Conservation (phyloP, 495 filamentous ascomycete genomes). For the Sabuloglossum arenarium region DNA sequence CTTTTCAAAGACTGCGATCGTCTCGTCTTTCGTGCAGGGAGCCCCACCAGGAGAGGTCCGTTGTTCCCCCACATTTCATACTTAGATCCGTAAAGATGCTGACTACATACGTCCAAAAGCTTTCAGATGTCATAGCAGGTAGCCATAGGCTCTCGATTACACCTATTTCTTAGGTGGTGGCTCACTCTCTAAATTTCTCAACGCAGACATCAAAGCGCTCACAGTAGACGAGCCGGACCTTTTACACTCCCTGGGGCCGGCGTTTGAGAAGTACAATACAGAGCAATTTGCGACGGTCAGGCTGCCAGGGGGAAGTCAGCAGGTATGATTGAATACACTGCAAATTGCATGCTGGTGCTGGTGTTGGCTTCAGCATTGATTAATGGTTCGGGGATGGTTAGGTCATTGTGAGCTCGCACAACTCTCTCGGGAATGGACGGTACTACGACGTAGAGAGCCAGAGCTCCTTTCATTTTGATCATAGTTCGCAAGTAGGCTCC, state of each 20-base stretch:
- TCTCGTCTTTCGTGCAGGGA: slow-evolving; percentile 80
- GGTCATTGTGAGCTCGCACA: slow-evolving; percentile 77
- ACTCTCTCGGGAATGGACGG: slow-evolving; percentile 49
- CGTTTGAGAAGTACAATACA: slow-evolving; percentile 91
- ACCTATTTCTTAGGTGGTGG: not conserved
- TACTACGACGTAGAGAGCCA: slow-evolving; percentile 81
- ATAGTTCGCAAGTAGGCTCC: slow-evolving; percentile 44
- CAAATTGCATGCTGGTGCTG: not conserved
- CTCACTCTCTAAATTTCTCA: not conserved
- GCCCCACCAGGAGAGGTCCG: slow-evolving; percentile 81
- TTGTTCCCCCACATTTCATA: not conserved
- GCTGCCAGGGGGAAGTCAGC: slow-evolving; percentile 64
- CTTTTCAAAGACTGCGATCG: slow-evolving; percentile 17
- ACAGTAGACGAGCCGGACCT: slow-evolving; percentile 48
- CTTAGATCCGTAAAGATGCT: slow-evolving; percentile 9
- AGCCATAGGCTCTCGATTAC: slow-evolving; percentile 11
- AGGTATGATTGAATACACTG: slow-evolving; percentile 24
- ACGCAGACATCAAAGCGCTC: slow-evolving; percentile 68
- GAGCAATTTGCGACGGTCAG: slow-evolving; percentile 77
- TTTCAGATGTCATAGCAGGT: slow-evolving; percentile 82
- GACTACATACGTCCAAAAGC: slow-evolving; percentile 28
- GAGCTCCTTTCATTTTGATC: slow-evolving; percentile 74
- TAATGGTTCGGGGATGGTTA: slow-evolving; percentile 14
- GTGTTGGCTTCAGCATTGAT: not conserved
- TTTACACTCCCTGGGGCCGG: slow-evolving; percentile 48